Conservation (phyloP, 2,329 filamentous ascomycete species). For the Aspergillus oerlinghausenensis region DNA sequence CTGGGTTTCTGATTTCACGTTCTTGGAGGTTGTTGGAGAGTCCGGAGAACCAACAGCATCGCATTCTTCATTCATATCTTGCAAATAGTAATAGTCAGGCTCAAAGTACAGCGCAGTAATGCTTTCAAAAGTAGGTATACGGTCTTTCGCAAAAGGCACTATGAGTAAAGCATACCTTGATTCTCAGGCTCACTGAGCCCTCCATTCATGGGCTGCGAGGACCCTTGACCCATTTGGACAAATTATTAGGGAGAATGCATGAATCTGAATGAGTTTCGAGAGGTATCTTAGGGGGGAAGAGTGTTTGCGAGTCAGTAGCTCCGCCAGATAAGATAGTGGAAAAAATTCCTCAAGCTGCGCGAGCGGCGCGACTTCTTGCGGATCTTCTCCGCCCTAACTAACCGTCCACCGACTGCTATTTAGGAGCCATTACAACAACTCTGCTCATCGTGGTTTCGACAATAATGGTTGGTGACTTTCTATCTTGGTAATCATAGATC, state of each 20-base stretch:
- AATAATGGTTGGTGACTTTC: background rate
- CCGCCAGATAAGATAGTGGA: background rate
- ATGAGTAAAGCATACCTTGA: conserved; percentile 6
- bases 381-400: background rate
- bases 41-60: background rate
- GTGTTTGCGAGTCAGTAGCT: background rate
- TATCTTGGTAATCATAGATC: background rate
- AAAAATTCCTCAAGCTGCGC: background rate
- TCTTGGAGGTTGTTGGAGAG: background rate
- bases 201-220: conserved; percentile 13
- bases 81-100: background rate
- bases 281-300: conserved; percentile 2
- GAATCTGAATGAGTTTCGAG: background rate
- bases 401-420: background rate
- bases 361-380: background rate
- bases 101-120: background rate
- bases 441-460: background rate
- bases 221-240: conserved; percentile 16
- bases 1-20: background rate
- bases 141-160: background rate
- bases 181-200: conserved; percentile 3
- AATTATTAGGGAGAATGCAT: background rate
- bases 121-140: background rate
- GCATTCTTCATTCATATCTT: background rate
- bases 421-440: background rate